Evolutionary conservation across 192 early-diverging fungal species (phyloP), one percentile per base, ranked within the genome.

Genomic region (Jimgerdemannia flammicorona): DNA sequence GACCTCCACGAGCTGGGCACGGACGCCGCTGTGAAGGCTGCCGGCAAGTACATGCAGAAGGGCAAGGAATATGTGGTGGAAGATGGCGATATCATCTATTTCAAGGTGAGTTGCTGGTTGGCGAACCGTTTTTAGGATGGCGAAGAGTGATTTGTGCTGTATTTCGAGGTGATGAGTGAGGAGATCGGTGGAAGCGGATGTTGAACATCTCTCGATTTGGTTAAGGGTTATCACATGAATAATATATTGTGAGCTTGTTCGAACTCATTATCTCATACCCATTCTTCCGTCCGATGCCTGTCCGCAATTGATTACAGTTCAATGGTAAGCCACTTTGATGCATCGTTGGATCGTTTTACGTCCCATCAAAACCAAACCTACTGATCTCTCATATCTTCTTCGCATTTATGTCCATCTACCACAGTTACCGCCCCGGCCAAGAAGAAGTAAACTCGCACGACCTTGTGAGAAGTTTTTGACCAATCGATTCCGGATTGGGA

Each of bases 41-140:
- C 87, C 9, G 97, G 97, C 64, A 96, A 95, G 86, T 96, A 95
- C 83, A 74, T 89, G 42, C 90, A 90, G 78, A 95, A 98, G 85
- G 96, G 98, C 69, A 94, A 96, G 74, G 95, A 98, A 1, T 95
- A 98, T 66, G 80, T 93, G 59, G 95, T 98, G 64, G 87, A 94
- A 77, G 96, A 97, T 80, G 98, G 97, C 64, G 97, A 98, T 78
- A 92, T 99, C 40, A 91, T 96, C 64, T 91, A 90, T 79, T 93
- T 93, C 88, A 83, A 83, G 75, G 64, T 75, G 44, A 68, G 43
- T 65, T 14, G 64, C 19, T 18, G 64, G 64, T 69, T 29, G 29
- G 29, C 29, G 29, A 29, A 29, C 29, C 29, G 29, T 29, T 29
- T 29, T 29, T 29, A 29, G 29, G 29, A 29, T 29, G 29, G 29